phyloP scores from a whole-genome alignment of 2,329 filamentous ascomycete genomes.

The Lecanosticta acicola region DNA sequence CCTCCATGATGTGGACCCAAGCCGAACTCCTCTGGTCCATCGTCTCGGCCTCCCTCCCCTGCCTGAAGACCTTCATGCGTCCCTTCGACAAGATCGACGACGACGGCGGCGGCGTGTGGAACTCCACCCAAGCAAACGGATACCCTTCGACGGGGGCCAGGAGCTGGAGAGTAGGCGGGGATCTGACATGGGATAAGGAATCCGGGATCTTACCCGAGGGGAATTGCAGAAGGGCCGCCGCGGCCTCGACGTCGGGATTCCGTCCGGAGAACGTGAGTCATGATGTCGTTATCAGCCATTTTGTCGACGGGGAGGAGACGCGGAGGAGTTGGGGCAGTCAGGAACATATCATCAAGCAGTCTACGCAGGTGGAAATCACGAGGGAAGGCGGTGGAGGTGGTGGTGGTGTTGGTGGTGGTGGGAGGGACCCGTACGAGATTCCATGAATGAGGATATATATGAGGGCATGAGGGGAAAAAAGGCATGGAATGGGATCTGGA shows the following conservation, averaged over 20 bases:
- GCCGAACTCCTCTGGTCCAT: constrained; percentile 19
- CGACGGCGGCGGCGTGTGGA: constrained; percentile 15
- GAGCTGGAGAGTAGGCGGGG: constrained; percentile 3
- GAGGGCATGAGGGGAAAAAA: too few species aligned
- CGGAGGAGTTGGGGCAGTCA: constrained; percentile 12
- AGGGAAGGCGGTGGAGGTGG: constrained; percentile 4
- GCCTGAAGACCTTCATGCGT: constrained; percentile 17
- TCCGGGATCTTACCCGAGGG: constrained; percentile 1
- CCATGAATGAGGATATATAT: too few species aligned
- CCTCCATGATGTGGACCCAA: constrained; percentile 14
- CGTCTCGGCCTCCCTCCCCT: constrained; percentile 15
- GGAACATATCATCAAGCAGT: constrained; percentile 9
- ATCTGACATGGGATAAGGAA: constrained; percentile 4
- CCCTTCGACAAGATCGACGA: constrained; percentile 19
- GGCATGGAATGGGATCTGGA: too few species aligned
- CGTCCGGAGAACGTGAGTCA: constrained; percentile 7
- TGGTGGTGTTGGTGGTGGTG: constrained; percentile 1
- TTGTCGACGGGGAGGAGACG: not conserved
- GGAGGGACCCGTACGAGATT: constrained; percentile 11
- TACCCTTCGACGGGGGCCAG: not conserved
- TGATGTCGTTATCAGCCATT: constrained; percentile 5
- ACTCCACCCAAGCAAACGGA: constrained; percentile 11
- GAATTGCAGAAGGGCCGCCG: constrained; percentile 1
- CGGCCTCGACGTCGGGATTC: constrained; percentile 1
- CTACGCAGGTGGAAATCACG: constrained; percentile 5